phyloP scores from a whole-genome alignment of 345 rosid genomes.

The Hibiscus mutabilis region DNA sequence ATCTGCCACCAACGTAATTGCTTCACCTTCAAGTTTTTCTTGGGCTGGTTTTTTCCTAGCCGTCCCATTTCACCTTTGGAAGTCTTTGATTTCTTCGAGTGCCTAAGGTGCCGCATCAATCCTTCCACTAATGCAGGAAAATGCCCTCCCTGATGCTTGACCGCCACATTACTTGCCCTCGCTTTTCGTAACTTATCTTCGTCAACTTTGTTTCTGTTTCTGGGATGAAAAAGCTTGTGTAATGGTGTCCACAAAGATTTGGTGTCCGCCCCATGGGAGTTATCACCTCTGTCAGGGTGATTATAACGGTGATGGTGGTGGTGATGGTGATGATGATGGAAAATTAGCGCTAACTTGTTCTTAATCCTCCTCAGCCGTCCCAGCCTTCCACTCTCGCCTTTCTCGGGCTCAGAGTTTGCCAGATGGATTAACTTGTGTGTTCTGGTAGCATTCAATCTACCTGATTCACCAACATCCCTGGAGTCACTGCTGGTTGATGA shows the following conservation, averaged over 20 bases:
- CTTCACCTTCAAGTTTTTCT: constrained; percentile 13
- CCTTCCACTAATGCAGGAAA: constrained; percentile 46
- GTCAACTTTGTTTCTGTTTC: constrained; percentile 15
- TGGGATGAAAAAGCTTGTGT: constrained; percentile 19
- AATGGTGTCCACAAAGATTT: constrained; percentile 40
- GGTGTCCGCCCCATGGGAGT: not conserved
- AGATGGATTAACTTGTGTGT: constrained; percentile 4
- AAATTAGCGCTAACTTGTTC: constrained; percentile 51
- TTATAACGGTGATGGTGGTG: constrained; percentile 42
- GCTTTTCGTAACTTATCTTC: constrained; percentile 18
- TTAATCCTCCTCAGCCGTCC: constrained; percentile 49
- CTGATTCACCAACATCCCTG: constrained; percentile 4
- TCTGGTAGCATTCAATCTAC: constrained; percentile 2
- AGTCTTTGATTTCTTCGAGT: constrained; percentile 34
- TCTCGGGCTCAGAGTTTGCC: constrained; percentile 9
- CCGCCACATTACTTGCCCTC: not conserved
- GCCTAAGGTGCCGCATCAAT: constrained; percentile 34
- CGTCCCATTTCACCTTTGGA: constrained; percentile 7
- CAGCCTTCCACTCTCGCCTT: constrained; percentile 8
- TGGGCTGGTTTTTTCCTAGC: not conserved
- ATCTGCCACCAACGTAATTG: constrained; percentile 37
- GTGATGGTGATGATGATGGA: constrained; percentile 58
- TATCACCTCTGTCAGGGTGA: not conserved
- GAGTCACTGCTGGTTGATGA: constrained; percentile 14
- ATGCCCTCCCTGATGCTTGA: constrained; percentile 34